Base-by-base conservation (phyloP, 257 asterid genomes). In the Rauvolfia tetraphylla region DNA sequence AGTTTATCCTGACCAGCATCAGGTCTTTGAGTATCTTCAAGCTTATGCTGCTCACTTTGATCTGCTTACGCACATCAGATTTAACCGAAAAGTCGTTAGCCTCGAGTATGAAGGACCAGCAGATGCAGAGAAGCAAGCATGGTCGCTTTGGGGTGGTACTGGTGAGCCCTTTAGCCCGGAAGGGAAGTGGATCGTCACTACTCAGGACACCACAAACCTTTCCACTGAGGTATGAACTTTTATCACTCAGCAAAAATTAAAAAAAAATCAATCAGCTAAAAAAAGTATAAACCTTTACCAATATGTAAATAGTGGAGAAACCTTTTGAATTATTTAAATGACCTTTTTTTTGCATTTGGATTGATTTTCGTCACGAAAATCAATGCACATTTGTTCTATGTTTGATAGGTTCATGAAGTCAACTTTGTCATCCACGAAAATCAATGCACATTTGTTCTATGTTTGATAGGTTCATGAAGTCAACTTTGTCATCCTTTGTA, bases 381-480 rank as follows among this genome's bases (percentile, higher is more conserved):
- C n/a, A n/a, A n/a, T n/a, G n/a, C n/a, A n/a, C n/a, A n/a, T n/a
- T n/a, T n/a, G n/a, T n/a, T n/a, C n/a, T n/a, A n/a, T 54, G 41
- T 22, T n/a, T 25, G 6, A 80, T 83, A 87, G 88, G 81, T 58
- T 29, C 72, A 84, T 23, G 71, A 71, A 48, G 79, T 84, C 71
- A 86, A 86, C 39, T 84, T 87, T 56, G 83, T 82, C 34, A 68
- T 86, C 36, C n/a, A n/a, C n/a, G n/a, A n/a, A n/a, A n/a, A n/a
- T n/a, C n/a, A n/a, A n/a, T n/a, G n/a, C n/a, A n/a, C n/a, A n/a
- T n/a, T n/a, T n/a, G n/a, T n/a, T n/a, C n/a, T n/a, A n/a, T 54
- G 41, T 22, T n/a, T 25, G 6, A 80, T 83, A 87, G 88, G 81
- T 58, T 29, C 72, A 84, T 23, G 71, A 71, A 48, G 79, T 84